Conservation (phyloP, 345 rosid species). For the Dimocarpus longan region DNA sequence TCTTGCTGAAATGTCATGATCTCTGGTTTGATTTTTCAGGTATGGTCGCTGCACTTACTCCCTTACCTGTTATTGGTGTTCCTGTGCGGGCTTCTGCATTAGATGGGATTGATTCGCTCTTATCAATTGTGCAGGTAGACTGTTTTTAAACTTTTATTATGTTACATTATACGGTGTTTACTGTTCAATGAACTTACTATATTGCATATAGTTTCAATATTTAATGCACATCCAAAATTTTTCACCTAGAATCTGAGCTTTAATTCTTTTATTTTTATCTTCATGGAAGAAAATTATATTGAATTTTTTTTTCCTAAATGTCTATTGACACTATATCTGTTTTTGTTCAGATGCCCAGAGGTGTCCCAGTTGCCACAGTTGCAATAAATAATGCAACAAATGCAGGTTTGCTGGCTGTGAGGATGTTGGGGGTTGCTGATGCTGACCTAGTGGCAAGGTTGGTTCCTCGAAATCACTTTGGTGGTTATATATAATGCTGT, state of each 20-base stretch:
- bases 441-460: conserved; percentile 62
- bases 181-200: not conserved
- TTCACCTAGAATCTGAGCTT: not conserved
- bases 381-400: conserved; percentile 87
- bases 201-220: not conserved
- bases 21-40: conserved; percentile 45
- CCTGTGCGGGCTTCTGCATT: conserved; percentile 83
- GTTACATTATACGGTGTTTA: not conserved
- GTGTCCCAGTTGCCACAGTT: conserved; percentile 94
- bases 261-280: not conserved
- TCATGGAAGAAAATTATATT: not conserved
- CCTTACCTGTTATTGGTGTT: conserved; percentile 88
- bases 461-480: conserved; percentile 11
- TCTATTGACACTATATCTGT: not conserved
- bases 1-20: not conserved
- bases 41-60: conserved; percentile 95
- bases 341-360: conserved; percentile 79
- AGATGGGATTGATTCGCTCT: conserved; percentile 91
- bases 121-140: conserved; percentile 90
- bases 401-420: conserved; percentile 81
- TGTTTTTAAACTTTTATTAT: not conserved
- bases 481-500: not conserved
- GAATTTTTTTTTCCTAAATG: not conserved
- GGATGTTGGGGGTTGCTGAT: conserved; percentile 77
- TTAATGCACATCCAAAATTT: not conserved